These are phyloP conservation scores for Saccharomycopsis selenospora DNA, from an alignment of 805 yeast species.

Conservation along the genomic window DNA sequence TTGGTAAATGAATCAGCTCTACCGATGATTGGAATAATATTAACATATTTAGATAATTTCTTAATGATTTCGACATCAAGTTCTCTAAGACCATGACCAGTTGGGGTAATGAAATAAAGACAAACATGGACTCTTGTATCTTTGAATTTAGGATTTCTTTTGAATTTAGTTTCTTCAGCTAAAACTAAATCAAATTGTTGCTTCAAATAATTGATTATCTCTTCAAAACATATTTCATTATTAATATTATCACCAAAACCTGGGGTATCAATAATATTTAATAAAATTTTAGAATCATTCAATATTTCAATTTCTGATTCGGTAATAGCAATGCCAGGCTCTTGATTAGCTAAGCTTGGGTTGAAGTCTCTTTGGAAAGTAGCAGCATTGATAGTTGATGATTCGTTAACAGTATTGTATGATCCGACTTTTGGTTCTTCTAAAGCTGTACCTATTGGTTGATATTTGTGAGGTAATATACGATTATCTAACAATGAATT, in stretches of 20 bases:
- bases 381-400: slow-evolving; percentile 47
- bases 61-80: slow-evolving; percentile 69
- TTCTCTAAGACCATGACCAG: slow-evolving; percentile 75
- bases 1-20: slow-evolving; percentile 67
- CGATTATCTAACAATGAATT: slow-evolving; percentile 59
- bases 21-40: slow-evolving; percentile 63
- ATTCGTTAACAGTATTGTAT: slow-evolving; percentile 33
- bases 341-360: slow-evolving; percentile 51
- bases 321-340: slow-evolving; percentile 72
- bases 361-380: slow-evolving; percentile 54
- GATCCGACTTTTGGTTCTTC: slow-evolving; percentile 37
- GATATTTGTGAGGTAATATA: slow-evolving; percentile 53
- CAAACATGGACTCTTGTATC: slow-evolving; percentile 69
- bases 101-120: slow-evolving; percentile 22
- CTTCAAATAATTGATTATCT: slow-evolving; percentile 58
- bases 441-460: slow-evolving; percentile 29
- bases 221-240: slow-evolving; percentile 56
- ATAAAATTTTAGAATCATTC: slow-evolving; percentile 49
- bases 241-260: slow-evolving; percentile 56
- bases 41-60: slow-evolving; percentile 60
- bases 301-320: slow-evolving; percentile 53
- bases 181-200: slow-evolving; percentile 65
- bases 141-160: slow-evolving; percentile 60
- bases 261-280: slow-evolving; percentile 52
- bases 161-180: slow-evolving; percentile 67